These are phyloP conservation scores for Hippophae tibetana DNA, from an alignment of 306 rosid species.

Conservation along the genomic window DNA sequence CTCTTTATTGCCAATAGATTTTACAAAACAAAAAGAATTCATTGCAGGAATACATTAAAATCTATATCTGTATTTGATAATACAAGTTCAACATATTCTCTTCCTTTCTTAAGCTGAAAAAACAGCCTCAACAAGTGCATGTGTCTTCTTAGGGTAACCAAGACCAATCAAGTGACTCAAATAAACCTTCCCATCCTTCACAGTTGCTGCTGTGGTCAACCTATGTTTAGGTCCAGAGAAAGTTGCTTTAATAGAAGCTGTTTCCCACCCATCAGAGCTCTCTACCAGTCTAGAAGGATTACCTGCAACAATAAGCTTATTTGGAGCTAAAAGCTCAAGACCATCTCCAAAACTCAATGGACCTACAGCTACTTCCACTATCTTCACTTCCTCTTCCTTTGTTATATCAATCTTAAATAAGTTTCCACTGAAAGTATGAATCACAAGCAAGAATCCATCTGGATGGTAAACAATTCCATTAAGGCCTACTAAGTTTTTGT, in stretches of 20 bases:
- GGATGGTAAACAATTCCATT: conserved; percentile 84
- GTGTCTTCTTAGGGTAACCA: conserved; percentile 74
- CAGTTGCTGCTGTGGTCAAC: conserved; percentile 63
- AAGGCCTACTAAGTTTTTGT: conserved; percentile 53
- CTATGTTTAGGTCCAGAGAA: conserved; percentile 65
- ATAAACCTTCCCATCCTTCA: conserved; percentile 68
- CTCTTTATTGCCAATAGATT: too few relatives aligned
- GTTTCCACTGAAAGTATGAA: conserved; percentile 61
- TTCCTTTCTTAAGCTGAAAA: conserved; percentile 24
- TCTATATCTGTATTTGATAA: too few relatives aligned
- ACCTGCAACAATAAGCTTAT: conserved; percentile 65
- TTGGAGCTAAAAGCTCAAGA: conserved; percentile 46
- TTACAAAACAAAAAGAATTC: too few relatives aligned
- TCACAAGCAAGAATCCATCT: conserved; percentile 53
- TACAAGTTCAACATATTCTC: too few relatives aligned
- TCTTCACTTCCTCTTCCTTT: conserved; percentile 53
- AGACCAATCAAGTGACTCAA: conserved; percentile 53
- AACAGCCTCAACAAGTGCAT: conserved; percentile 63
- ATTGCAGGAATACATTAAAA: too few relatives aligned
- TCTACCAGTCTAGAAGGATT: conserved; percentile 64
- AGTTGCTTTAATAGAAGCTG: conserved; percentile 48
- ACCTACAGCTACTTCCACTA: conserved; percentile 36
- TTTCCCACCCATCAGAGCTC: conserved; percentile 73
- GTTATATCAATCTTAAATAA: conserved; percentile 54
- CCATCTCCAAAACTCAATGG: conserved; percentile 60